Evolutionary conservation across 768 basidiomycete genomes (phyloP).

Genomic region (Tulasnella sp.): DNA sequence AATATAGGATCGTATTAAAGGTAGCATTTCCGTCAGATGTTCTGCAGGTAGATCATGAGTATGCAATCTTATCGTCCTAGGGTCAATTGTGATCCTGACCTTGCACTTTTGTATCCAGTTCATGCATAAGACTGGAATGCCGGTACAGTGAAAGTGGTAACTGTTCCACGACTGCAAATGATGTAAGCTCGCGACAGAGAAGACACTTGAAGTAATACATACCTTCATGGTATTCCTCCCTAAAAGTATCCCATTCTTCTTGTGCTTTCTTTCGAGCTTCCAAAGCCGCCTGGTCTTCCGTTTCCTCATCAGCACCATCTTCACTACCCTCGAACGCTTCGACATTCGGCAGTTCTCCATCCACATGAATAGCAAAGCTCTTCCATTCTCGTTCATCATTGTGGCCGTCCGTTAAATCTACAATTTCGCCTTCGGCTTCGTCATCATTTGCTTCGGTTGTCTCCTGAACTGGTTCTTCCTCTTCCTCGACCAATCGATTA

Average conservation of each 20-base stretch:
- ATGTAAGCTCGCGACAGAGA: constrained; percentile 2
- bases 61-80: background rate
- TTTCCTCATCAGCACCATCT: constrained; percentile 16
- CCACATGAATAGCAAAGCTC: background rate
- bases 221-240: constrained; percentile 75
- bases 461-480: background rate
- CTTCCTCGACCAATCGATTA: background rate
- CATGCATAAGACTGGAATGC: constrained; percentile 53
- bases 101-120: constrained; percentile 54
- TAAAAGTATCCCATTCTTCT: constrained; percentile 59
- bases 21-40: constrained; percentile 32
- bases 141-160: constrained; percentile 62
- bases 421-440: background rate
- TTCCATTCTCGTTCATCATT: constrained; percentile 4
- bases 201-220: constrained; percentile 15
- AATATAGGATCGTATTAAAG: constrained; percentile 39
- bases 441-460: background rate
- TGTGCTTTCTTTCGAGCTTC: constrained; percentile 47
- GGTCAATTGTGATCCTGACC: constrained; percentile 28
- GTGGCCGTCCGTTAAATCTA: background rate
- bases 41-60: constrained; percentile 22
- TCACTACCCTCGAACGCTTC: background rate
- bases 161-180: constrained; percentile 52
- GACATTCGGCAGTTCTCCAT: background rate
- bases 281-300: constrained; percentile 27